Base-by-base conservation (phyloP, 75 land plant genomes). In the Pinus tabuliformis region DNA sequence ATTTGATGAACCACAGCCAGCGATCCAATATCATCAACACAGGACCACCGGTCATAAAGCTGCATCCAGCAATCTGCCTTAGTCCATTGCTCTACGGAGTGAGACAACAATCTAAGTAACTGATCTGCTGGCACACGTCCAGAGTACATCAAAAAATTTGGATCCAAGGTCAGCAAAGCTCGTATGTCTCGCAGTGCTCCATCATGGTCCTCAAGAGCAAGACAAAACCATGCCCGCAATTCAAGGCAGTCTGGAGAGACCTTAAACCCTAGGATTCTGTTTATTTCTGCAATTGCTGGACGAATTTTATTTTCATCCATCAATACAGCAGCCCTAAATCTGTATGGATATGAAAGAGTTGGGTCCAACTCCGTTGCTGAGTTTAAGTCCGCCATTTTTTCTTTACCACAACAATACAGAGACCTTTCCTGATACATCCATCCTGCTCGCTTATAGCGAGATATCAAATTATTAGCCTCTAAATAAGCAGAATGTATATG, bases 381-480 rank as follows among this genome's bases (percentile, higher is more conserved):
- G 18, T 80, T 81, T 78, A 95, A 78, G 80, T 95, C 94, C 74
- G 68, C 61, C 79, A 85, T 76, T 80, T 91, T 93, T 80, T 93
- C 92, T 73, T 80, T 86, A 56, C 94, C 92, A n/a, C 78, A 62
- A 65, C 91, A 82, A 66, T 94, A 95, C 62, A 95, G 54, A 59
- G 98, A 86, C 28, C 98, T 84, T 75, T 95, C 96, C 76, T 91
- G 96, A 76, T 87, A 91, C 98, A 95, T 95, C 97, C 97, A 94
- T 11, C 97, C 97, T 28, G 62, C 33, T 16, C 85, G 66, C 16
- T 76, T 86, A 58, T 88, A 79, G 68, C 74, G 77, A 17, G 83
- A 82, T 17, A 89, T 79, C 7, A 90, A 64, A 59, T 81, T 73
- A 75, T 77, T 78, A 17, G 81, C 59, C 61, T 80, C 78, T 71